Evolutionary conservation across 2,329 filamentous ascomycete species (phyloP).

Genomic region (Colletotrichum tropicale): DNA sequence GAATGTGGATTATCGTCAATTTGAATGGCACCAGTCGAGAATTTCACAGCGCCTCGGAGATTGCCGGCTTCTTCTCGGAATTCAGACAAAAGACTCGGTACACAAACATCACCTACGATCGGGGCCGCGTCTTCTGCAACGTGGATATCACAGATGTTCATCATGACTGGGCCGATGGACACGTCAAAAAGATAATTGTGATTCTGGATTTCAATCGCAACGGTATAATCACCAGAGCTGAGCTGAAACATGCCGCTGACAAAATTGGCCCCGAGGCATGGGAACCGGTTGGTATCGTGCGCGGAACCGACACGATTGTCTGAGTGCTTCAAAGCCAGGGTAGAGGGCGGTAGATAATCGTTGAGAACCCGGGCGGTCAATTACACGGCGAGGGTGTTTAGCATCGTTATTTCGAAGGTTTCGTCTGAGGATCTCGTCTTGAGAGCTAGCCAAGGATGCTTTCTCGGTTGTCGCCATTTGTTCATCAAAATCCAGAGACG

Average conservation of each 20-base stretch:
- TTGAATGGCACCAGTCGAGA: rapidly evolving
- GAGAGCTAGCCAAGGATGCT: background rate
- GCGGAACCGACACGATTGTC: rapidly evolving
- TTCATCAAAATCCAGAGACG: too few species aligned
- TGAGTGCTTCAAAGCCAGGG: background rate
- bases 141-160: background rate
- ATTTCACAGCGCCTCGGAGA: rapidly evolving
- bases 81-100: background rate
- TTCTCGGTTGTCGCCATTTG: background rate
- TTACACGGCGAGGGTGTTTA: rapidly evolving
- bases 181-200: rapidly evolving
- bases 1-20: background rate
- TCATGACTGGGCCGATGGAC: background rate
- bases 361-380: background rate
- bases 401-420: background rate
- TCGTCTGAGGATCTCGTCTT: background rate
- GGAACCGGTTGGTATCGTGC: rapidly evolving
- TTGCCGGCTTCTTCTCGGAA: rapidly evolving
- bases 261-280: rapidly evolving
- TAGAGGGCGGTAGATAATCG: background rate
- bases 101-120: background rate
- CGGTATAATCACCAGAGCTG: background rate
- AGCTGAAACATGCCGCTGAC: rapidly evolving
- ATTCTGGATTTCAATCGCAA: rapidly evolving
- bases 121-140: background rate